These are phyloP conservation scores for Pestalotiopsis sp. DNA, from an alignment of 2,329 filamentous ascomycete genomes.

Conservation along the genomic window DNA sequence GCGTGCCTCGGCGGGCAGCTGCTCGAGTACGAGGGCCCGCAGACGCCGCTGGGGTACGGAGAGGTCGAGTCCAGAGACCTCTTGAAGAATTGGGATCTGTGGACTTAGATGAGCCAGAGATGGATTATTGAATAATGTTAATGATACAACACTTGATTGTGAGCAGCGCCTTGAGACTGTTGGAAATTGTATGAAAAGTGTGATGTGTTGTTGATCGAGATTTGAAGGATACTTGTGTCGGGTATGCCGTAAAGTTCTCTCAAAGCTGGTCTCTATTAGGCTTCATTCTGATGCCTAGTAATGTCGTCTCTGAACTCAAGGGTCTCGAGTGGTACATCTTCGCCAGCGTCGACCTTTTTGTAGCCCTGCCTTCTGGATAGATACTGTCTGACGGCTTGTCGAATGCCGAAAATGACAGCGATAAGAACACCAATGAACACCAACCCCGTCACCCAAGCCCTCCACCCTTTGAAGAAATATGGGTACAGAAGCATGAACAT, in stretches of 20 bases:
- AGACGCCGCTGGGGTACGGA: background rate
- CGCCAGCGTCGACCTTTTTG: background rate
- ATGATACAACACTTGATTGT: background rate
- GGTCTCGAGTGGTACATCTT: background rate
- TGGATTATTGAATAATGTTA: too few species aligned
- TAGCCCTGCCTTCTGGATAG: background rate
- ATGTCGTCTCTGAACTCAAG: background rate
- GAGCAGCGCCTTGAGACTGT: background rate
- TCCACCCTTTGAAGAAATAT: constrained; percentile 3
- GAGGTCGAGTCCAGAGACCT: background rate
- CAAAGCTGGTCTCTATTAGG: background rate
- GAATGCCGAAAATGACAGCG: background rate
- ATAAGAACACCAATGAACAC: background rate
- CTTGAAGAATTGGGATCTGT: constrained; percentile 7
- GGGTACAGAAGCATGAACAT: constrained; percentile 3
- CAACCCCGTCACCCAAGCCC: background rate
- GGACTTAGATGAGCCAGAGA: background rate
- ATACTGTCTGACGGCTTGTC: background rate
- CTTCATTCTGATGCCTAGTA: background rate
- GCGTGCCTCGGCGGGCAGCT: constrained; percentile 61
- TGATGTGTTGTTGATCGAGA: too few species aligned
- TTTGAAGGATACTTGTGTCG: too few species aligned
- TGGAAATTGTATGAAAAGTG: too few species aligned
- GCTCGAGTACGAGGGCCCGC: constrained; percentile 52
- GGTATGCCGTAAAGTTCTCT: background rate